These are phyloP conservation scores for Xylaria sp. DNA, from an alignment of 2,329 filamentous ascomycete species.

Conservation along the genomic window DNA sequence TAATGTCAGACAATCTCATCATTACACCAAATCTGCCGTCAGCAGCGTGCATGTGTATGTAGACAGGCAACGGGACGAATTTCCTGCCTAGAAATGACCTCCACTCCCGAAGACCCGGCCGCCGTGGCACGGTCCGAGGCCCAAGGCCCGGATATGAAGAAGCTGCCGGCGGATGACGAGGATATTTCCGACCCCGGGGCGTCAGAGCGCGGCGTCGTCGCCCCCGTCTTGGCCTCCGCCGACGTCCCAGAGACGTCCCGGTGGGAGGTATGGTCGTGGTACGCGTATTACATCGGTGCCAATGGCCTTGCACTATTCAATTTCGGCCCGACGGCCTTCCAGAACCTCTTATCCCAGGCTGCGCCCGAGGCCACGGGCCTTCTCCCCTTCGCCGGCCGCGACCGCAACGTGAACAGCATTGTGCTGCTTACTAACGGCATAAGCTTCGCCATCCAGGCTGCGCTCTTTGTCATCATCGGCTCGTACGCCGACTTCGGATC, in stretches of 20 bases:
- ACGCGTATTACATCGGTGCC: conserved; percentile 72
- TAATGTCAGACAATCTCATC: background rate
- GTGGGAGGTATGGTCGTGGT: conserved; percentile 68
- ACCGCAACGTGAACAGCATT: conserved; percentile 72
- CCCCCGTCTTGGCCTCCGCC: conserved; percentile 36
- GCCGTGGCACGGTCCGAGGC: conserved; percentile 23
- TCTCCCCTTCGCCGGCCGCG: conserved; percentile 65
- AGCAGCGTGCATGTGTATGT: background rate
- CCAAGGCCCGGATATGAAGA: conserved; percentile 24
- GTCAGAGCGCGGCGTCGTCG: conserved; percentile 28
- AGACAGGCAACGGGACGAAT: conserved; percentile 7
- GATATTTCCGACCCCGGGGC: conserved; percentile 18
- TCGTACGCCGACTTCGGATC: conserved; percentile 72
- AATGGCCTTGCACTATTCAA: conserved; percentile 73
- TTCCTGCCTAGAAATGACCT: conserved; percentile 31
- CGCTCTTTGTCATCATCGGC: conserved; percentile 64
- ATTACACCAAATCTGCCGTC: background rate
- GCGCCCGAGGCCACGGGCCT: conserved; percentile 63
- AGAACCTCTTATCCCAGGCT: conserved; percentile 71
- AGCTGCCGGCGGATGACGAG: conserved; percentile 9
- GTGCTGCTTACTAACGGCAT: conserved; percentile 74
- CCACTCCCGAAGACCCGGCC: conserved; percentile 31
- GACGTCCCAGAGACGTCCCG: conserved; percentile 54
- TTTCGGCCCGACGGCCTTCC: conserved; percentile 72
- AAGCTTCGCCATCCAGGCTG: conserved; percentile 73